phyloP scores from a whole-genome alignment of 345 rosid species.

The Microthlaspi erraticum region DNA sequence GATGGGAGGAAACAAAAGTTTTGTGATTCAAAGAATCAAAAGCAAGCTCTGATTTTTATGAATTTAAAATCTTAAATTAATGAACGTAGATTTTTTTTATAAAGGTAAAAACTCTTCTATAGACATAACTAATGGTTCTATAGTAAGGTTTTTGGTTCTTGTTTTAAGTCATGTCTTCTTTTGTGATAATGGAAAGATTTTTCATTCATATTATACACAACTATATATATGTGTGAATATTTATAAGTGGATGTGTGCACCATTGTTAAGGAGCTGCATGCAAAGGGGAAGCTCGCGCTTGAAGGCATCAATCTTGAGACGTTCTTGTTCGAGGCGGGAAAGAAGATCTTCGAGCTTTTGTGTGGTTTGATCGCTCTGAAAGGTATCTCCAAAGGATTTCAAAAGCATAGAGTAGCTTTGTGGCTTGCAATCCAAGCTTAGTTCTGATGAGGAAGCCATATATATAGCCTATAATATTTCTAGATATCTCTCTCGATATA shows the following conservation, averaged over 20 bases:
- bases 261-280: constrained; percentile 98
- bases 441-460: constrained; percentile 85
- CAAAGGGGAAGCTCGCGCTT: constrained; percentile 99
- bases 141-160: constrained; percentile 18
- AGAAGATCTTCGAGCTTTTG: constrained; percentile 90
- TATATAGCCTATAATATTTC: constrained; percentile 23
- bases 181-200: constrained; percentile 3
- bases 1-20: constrained; percentile 39
- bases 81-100: constrained; percentile 41
- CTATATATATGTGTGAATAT: constrained; percentile 18
- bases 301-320: constrained; percentile 95
- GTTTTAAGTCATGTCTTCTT: background rate
- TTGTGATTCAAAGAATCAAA: constrained; percentile 38
- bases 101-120: constrained; percentile 31
- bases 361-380: constrained; percentile 54
- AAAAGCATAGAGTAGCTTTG: constrained; percentile 86
- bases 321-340: constrained; percentile 84
- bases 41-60: constrained; percentile 49
- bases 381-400: constrained; percentile 81
- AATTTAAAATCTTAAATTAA: constrained; percentile 34
- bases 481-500: background rate
- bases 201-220: background rate
- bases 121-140: constrained; percentile 19
- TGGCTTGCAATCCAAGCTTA: constrained; percentile 84
- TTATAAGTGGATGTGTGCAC: constrained; percentile 43